phyloP scores from a whole-genome alignment of 2,329 filamentous ascomycete genomes.

The Huntiella savannae region DNA sequence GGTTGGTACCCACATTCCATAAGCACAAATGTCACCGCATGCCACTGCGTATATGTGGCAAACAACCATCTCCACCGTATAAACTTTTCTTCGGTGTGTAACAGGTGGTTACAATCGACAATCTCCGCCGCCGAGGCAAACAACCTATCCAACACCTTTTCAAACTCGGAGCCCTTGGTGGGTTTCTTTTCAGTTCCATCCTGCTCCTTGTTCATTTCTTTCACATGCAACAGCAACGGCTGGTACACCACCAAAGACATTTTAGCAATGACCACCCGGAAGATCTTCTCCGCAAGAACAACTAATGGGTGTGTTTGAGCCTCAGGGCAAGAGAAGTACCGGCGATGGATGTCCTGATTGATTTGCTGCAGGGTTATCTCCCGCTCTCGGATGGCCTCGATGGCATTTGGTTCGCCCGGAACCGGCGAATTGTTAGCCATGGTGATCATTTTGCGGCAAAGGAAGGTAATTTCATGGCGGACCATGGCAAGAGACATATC shows the following conservation, averaged over 20 bases:
- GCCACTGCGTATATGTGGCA: constrained; percentile 32
- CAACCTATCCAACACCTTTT: constrained; percentile 44
- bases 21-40: constrained; percentile 29
- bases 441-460: constrained; percentile 15
- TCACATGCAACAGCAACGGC: constrained; percentile 36
- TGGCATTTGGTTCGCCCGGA: constrained; percentile 7
- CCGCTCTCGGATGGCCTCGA: constrained; percentile 8
- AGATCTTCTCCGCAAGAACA: constrained; percentile 50
- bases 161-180: constrained; percentile 14
- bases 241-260: constrained; percentile 63
- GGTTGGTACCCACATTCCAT: constrained; percentile 27
- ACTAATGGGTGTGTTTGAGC: constrained; percentile 31
- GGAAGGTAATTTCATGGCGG: constrained; percentile 28
- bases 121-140: constrained; percentile 58
- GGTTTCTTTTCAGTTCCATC: constrained; percentile 28
- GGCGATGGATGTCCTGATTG: constrained; percentile 33
- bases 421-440: constrained; percentile 7
- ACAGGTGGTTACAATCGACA: constrained; percentile 45
- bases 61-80: constrained; percentile 31
- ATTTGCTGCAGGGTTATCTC: constrained; percentile 15
- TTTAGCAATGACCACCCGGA: constrained; percentile 56
- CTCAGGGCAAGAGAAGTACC: constrained; percentile 33
- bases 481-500: constrained; percentile 31
- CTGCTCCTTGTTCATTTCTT: not conserved
- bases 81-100: constrained; percentile 38